These are phyloP conservation scores for Dovyalis caffra DNA, from an alignment of 345 rosid species.

Conservation along the genomic window DNA sequence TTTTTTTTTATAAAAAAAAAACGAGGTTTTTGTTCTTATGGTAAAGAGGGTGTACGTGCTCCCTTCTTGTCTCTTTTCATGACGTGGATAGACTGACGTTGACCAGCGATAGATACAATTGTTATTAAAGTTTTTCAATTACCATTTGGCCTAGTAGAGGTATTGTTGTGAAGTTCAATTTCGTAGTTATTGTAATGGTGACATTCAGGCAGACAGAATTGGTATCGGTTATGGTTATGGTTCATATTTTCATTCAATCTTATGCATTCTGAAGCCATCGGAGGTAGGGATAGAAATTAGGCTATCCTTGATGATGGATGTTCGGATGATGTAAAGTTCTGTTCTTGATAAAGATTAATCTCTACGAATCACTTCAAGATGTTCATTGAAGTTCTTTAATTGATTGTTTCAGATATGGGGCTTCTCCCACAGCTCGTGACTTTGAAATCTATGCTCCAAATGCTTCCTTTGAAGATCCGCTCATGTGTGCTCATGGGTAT, in stretches of 20 bases:
- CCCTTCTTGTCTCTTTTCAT: too few relatives aligned
- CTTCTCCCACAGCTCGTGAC: slow-evolving; percentile 57
- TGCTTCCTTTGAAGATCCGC: slow-evolving; percentile 96
- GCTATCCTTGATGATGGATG: neutral
- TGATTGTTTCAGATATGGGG: slow-evolving; percentile 56
- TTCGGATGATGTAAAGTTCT: neutral
- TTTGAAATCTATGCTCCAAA: slow-evolving; percentile 72
- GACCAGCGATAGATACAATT: too few relatives aligned
- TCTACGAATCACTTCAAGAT: neutral
- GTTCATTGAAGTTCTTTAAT: slow-evolving; percentile 12
- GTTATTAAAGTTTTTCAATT: too few relatives aligned
- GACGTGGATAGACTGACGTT: too few relatives aligned
- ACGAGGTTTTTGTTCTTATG: too few relatives aligned
- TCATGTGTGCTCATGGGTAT: slow-evolving; percentile 85
- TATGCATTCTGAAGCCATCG: neutral
- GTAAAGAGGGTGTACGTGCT: too few relatives aligned
- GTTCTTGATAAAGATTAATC: neutral
- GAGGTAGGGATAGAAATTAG: neutral
- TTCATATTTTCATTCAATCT: neutral
- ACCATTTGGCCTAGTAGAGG: too few relatives aligned
- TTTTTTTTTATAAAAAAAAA: too few relatives aligned
- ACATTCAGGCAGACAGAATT: too few relatives aligned
- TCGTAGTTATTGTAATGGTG: too few relatives aligned
- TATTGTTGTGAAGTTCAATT: too few relatives aligned
- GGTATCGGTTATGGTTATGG: too few relatives aligned